phyloP scores from a whole-genome alignment of 2,329 filamentous ascomycete genomes.

The Blumeriella jaapii region DNA sequence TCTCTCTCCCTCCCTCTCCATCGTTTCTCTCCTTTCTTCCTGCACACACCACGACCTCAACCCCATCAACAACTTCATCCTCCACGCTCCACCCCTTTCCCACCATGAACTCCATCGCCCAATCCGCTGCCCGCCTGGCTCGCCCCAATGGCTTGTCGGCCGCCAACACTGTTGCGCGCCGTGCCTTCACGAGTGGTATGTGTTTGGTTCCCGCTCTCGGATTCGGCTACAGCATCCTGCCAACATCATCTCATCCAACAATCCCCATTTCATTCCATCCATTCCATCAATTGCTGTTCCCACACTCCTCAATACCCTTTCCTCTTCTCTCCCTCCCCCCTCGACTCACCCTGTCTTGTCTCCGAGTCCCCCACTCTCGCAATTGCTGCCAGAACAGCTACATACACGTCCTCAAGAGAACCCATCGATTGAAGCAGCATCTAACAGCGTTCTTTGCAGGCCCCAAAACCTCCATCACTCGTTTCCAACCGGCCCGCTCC shows the following conservation, averaged over 20 bases:
- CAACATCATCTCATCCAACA: no score
- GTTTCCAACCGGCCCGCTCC: constrained; percentile 15
- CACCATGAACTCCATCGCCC: constrained; percentile 22
- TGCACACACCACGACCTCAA: constrained; percentile 15
- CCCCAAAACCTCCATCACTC: constrained; percentile 18
- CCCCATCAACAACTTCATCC: constrained; percentile 16
- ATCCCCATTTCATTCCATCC: no score
- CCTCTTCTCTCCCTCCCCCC: no score
- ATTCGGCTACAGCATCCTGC: no score
- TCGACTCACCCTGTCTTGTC: no score
- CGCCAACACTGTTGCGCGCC: constrained; percentile 19
- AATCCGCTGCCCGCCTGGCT: constrained; percentile 17
- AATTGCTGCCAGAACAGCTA: no score
- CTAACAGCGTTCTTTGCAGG: constrained; percentile 10
- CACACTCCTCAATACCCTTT: no score
- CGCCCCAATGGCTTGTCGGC: constrained; percentile 19
- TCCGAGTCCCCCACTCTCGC: no score
- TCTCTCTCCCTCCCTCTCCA: neutral
- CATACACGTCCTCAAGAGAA: constrained; percentile 4
- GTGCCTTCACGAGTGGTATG: constrained; percentile 22
- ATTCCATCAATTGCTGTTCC: no score
- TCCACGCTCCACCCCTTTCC: no score
- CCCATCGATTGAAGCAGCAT: neutral
- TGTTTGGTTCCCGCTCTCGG: neutral
- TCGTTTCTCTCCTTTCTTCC: neutral